Percentiles rank a stretch among this genome's conserved stretches.
These are phyloP conservation scores for Cryptosporidium sp. DNA, from an alignment of 169 alveolate species.

Conservation along the genomic window DNA sequence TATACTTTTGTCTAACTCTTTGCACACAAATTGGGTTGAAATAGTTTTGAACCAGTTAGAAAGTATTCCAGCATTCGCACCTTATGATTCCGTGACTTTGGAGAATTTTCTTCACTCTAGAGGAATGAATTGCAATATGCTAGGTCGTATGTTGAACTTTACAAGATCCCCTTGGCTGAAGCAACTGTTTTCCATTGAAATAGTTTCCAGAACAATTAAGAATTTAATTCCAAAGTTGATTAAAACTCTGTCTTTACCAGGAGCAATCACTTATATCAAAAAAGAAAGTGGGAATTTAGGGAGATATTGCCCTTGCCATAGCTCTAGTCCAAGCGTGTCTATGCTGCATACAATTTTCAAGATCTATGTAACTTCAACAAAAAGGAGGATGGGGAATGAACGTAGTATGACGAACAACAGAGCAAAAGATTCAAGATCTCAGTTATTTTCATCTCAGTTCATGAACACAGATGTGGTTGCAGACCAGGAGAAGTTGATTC, in stretches of 20 bases:
- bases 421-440: not conserved
- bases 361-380: conserved; percentile 28
- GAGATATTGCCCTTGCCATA: conserved; percentile 69
- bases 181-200: conserved; percentile 47
- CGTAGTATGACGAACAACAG: too few species aligned
- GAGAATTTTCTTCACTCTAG: conserved; percentile 57
- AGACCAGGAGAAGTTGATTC: conserved; percentile 37
- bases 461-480: conserved; percentile 40
- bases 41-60: conserved; percentile 58
- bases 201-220: conserved; percentile 61
- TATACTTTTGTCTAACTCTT: conserved; percentile 45
- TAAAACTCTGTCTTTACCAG: conserved; percentile 54
- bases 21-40: conserved; percentile 67
- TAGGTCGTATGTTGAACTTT: conserved; percentile 60
- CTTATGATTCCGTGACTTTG: conserved; percentile 70
- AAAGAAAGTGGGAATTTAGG: conserved; percentile 65
- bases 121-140: conserved; percentile 53
- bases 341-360: conserved; percentile 57
- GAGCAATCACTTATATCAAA: conserved; percentile 36
- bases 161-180: conserved; percentile 72
- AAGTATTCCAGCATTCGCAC: conserved; percentile 68
- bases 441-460: conserved; percentile 14
- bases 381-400: conserved; percentile 10
- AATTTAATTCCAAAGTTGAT: conserved; percentile 57
- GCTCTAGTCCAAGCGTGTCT: conserved; percentile 39